Evolutionary conservation across 345 rosid genomes (phyloP).

Genomic region (Gossypium thurberi): DNA sequence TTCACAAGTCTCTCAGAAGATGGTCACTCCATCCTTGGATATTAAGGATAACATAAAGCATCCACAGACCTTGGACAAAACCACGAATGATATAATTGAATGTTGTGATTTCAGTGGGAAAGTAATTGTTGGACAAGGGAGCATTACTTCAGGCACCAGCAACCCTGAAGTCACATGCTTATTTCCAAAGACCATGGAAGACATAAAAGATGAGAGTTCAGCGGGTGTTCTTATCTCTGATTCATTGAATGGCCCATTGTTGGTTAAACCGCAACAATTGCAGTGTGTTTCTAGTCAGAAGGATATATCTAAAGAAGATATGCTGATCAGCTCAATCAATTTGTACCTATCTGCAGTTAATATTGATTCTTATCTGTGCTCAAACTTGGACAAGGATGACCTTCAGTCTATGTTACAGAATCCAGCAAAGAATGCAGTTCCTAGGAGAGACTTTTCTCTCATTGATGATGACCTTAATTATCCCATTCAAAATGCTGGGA

Average conservation of each 20-base stretch:
- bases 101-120: conserved; percentile 18
- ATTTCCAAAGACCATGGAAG: conserved; percentile 11
- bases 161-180: conserved; percentile 25
- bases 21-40: conserved; percentile 20
- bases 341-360: not conserved
- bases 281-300: conserved; percentile 25
- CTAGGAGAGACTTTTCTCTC: conserved; percentile 15
- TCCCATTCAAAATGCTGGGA: conserved; percentile 20
- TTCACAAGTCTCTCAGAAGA: conserved; percentile 18
- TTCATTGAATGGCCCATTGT: conserved; percentile 19
- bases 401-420: conserved; percentile 6
- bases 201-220: conserved; percentile 18
- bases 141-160: conserved; percentile 12
- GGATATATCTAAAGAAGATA: conserved; percentile 13
- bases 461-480: conserved; percentile 21
- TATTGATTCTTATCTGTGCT: conserved; percentile 13
- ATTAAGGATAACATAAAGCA: conserved; percentile 19
- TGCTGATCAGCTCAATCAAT: conserved; percentile 8
- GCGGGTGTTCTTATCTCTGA: conserved; percentile 22
- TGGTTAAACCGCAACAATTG: conserved; percentile 13
- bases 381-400: conserved; percentile 14
- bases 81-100: conserved; percentile 8
- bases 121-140: conserved; percentile 18
- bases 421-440: conserved; percentile 12
- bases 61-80: conserved; percentile 5